phyloP scores from a whole-genome alignment of 306 rosid species.

The Medicago arabica region DNA sequence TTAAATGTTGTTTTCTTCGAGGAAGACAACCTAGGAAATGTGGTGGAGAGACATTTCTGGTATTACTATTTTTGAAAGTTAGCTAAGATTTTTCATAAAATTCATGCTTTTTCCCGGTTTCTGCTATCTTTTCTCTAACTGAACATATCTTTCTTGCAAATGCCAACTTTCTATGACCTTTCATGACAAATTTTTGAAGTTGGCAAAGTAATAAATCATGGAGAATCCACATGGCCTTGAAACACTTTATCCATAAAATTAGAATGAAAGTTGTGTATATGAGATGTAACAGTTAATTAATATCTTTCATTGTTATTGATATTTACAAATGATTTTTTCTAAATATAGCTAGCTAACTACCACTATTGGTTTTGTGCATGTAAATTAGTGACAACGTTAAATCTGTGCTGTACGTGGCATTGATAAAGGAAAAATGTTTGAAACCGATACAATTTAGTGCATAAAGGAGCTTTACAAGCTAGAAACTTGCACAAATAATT shows the following conservation, averaged over 20 bases:
- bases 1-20: background rate
- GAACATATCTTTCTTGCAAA: background rate
- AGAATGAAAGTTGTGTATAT: background rate
- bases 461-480: background rate
- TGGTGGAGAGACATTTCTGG: conserved; percentile 67
- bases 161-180: background rate
- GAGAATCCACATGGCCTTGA: background rate
- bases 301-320: background rate
- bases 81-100: background rate
- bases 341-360: background rate
- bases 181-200: conserved; percentile 8
- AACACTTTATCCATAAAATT: background rate
- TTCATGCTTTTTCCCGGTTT: background rate
- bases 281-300: background rate
- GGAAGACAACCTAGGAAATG: background rate
- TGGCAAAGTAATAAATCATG: background rate
- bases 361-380: background rate
- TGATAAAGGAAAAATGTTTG: background rate
- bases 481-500: background rate
- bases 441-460: background rate
- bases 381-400: background rate
- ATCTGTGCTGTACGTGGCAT: background rate
- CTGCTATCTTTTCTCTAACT: background rate
- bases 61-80: conserved; percentile 47
- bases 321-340: background rate